These are phyloP conservation scores for Pneumocystis jirovecii DNA, from an alignment of 1,139 yeast genomes.

Conservation along the genomic window DNA sequence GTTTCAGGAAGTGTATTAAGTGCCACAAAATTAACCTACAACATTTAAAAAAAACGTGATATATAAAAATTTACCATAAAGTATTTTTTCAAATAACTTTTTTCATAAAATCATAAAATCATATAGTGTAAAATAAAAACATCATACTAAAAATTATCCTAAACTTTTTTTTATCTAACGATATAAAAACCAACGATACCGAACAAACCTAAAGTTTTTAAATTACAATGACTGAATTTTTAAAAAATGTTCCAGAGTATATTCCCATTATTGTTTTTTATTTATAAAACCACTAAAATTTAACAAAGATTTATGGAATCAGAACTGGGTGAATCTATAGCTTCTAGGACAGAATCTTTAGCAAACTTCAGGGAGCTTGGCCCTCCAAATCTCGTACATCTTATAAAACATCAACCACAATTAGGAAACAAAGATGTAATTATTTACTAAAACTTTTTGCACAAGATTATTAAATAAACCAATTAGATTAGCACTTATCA, in stretches of 20 bases:
- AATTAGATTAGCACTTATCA: slow-evolving; percentile 41
- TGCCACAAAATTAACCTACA: slow-evolving; percentile 59
- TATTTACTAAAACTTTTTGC: slow-evolving; percentile 34
- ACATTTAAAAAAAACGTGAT: not conserved
- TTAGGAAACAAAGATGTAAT: slow-evolving; percentile 31
- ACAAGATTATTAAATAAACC: not conserved
- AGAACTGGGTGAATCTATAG: slow-evolving; percentile 35
- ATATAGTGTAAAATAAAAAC: not conserved
- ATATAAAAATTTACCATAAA: not conserved
- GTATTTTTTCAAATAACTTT: not conserved
- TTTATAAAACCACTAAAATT: not conserved
- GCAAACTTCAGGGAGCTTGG: slow-evolving; percentile 50
- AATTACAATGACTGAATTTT: not conserved
- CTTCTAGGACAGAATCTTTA: slow-evolving; percentile 34
- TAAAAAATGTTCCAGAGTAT: not conserved
- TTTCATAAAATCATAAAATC: not conserved
- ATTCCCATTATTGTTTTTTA: not conserved
- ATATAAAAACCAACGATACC: not conserved
- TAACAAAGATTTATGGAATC: slow-evolving; percentile 25
- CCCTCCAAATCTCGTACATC: slow-evolving; percentile 79
- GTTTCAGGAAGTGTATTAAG: slow-evolving; percentile 65
- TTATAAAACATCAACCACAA: slow-evolving; percentile 35
- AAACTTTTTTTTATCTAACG: not conserved
- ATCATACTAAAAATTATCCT: not conserved
- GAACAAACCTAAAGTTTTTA: not conserved